Conservation (phyloP, 1,284 basidiomycete species). For the Coniferiporia weirii region DNA sequence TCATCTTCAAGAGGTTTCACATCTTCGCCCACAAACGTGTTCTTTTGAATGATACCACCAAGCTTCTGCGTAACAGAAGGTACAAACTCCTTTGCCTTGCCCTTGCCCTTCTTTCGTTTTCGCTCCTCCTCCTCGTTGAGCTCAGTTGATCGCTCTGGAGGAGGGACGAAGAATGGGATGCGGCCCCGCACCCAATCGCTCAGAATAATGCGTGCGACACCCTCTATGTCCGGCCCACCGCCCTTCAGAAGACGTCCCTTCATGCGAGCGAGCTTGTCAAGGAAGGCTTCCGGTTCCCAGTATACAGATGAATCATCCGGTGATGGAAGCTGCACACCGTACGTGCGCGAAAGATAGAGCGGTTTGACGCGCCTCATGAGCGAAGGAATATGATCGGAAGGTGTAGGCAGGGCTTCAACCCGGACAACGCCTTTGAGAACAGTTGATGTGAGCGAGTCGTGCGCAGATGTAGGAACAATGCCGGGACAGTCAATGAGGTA, state of each 20-base stretch:
- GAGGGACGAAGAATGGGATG: slow-evolving; percentile 84
- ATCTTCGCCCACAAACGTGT: slow-evolving; percentile 72
- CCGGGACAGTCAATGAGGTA: slow-evolving; percentile 99
- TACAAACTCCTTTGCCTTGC: slow-evolving; percentile 30
- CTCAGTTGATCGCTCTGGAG: slow-evolving; percentile 68
- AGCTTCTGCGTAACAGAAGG: slow-evolving; percentile 70
- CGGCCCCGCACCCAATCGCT: slow-evolving; percentile 98
- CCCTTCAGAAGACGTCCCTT: slow-evolving; percentile 91
- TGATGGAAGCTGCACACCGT: slow-evolving; percentile 68
- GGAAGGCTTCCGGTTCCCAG: slow-evolving; percentile 78
- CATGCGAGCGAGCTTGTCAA: slow-evolving; percentile 84
- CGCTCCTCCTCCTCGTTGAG: slow-evolving; percentile 58
- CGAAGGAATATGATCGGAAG: slow-evolving; percentile 89
- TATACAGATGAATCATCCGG: slow-evolving; percentile 40
- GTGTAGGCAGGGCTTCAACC: slow-evolving; percentile 91
- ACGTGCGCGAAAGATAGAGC: slow-evolving; percentile 89
- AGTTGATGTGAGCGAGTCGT: slow-evolving; percentile 87
- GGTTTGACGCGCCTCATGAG: slow-evolving; percentile 89
- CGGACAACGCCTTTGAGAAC: slow-evolving; percentile 97
- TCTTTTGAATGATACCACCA: slow-evolving; percentile 80
- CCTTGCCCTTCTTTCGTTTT: slow-evolving; percentile 38
- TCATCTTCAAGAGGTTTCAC: slow-evolving; percentile 52
- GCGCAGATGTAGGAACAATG: slow-evolving; percentile 91
- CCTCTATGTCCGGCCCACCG: slow-evolving; percentile 91
- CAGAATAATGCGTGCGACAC: slow-evolving; percentile 91